Evolutionary conservation across 2,329 filamentous ascomycete genomes (phyloP).

Genomic region (Hyphodiscus sp.): DNA sequence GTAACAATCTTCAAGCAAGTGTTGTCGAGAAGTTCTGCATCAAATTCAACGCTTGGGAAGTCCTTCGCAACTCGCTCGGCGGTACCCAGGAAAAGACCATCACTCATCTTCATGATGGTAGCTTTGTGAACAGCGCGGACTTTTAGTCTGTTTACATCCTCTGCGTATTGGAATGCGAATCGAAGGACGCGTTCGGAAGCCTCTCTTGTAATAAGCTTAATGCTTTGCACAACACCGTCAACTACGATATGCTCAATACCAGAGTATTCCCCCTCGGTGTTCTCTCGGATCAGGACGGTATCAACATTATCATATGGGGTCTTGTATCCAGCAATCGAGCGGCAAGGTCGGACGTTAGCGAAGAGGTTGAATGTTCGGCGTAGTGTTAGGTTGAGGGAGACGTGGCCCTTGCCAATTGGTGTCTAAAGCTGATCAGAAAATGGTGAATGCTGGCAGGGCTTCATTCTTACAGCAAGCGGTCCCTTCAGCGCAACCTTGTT

Average conservation of each 20-base stretch:
- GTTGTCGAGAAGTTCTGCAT: slow-evolving; percentile 97
- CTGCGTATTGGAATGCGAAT: slow-evolving; percentile 97
- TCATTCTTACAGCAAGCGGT: slow-evolving; percentile 73
- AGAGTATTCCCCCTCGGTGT: slow-evolving; percentile 99
- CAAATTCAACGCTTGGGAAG: slow-evolving; percentile 92
- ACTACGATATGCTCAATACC: slow-evolving; percentile 98
- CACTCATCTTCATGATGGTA: slow-evolving; percentile 99
- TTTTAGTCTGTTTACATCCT: slow-evolving; percentile 90
- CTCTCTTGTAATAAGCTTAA: slow-evolving; percentile 97
- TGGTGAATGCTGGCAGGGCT: slow-evolving; percentile 12
- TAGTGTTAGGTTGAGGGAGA: slow-evolving; percentile 97
- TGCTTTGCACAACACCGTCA: slow-evolving; percentile 96
- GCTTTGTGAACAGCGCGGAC: slow-evolving; percentile 98
- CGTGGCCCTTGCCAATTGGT: slow-evolving; percentile 96
- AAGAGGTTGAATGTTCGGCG: slow-evolving; percentile 99
- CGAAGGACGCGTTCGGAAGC: slow-evolving; percentile 92
- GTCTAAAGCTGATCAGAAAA: slow-evolving; percentile 47
- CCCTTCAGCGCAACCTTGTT: slow-evolving; percentile 99
- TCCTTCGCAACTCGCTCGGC: slow-evolving; percentile 86
- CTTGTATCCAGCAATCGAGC: slow-evolving; percentile 95
- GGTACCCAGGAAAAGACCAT: slow-evolving; percentile 92
- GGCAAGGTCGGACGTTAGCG: slow-evolving; percentile 97
- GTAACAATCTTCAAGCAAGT: slow-evolving; percentile 98
- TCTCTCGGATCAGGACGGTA: slow-evolving; percentile 96
- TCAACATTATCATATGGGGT: slow-evolving; percentile 97